These are phyloP conservation scores for Hermanozyma aechmeae DNA, from an alignment of 805 yeast species.

Conservation along the genomic window DNA sequence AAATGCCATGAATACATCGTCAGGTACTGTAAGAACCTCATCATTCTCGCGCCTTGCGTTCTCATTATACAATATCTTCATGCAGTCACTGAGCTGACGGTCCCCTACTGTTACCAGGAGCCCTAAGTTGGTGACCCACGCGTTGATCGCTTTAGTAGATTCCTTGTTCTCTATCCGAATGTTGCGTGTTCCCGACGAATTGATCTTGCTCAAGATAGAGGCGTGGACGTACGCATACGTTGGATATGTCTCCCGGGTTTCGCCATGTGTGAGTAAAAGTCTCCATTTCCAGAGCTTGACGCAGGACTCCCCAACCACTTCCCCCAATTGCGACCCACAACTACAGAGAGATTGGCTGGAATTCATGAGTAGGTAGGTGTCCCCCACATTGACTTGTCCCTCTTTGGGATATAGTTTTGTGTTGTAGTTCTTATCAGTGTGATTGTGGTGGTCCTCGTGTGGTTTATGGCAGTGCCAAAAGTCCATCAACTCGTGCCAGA, in stretches of 20 bases:
- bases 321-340: too few species aligned
- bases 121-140: slow-evolving; percentile 31
- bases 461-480: slow-evolving; percentile 97
- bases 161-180: slow-evolving; percentile 11
- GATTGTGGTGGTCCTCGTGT: slow-evolving; percentile 1
- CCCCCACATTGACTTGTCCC: too few species aligned
- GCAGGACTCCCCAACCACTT: too few species aligned
- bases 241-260: slow-evolving; percentile 8
- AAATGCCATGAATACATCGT: slow-evolving; percentile 5
- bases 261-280: neutral
- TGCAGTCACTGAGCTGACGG: slow-evolving; percentile 9
- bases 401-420: too few species aligned
- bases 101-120: slow-evolving; percentile 16
- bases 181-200: slow-evolving; percentile 28
- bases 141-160: slow-evolving; percentile 9
- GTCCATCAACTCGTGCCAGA: slow-evolving; percentile 94
- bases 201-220: slow-evolving; percentile 25
- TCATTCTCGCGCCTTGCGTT: slow-evolving; percentile 5
- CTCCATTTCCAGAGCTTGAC: too few species aligned
- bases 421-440: neutral
- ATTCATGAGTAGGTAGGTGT: too few species aligned
- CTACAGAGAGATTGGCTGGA: too few species aligned
- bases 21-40: slow-evolving; percentile 6
- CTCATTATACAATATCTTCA: slow-evolving; percentile 19
- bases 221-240: slow-evolving; percentile 13